These are phyloP conservation scores for Pulveroboletus ravenelii DNA, from an alignment of 768 basidiomycete genomes.

Conservation along the genomic window DNA sequence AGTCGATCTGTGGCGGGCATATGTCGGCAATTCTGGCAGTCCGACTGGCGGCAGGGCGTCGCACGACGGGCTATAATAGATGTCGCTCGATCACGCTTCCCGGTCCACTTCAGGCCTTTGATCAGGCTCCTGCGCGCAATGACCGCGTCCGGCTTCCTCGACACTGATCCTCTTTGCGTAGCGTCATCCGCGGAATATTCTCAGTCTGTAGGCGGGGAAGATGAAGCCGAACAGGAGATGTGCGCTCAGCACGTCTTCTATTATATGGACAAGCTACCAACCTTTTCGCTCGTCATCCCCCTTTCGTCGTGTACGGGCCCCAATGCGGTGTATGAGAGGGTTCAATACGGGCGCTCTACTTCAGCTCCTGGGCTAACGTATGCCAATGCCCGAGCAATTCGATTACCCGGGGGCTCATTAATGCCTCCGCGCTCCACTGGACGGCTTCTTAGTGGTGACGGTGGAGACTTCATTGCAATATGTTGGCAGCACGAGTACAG, in stretches of 20 bases:
- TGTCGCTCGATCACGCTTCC: slow-evolving; percentile 77
- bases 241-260: slow-evolving; percentile 71
- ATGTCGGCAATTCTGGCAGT: slow-evolving; percentile 78
- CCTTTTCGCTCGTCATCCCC: slow-evolving; percentile 73
- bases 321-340: slow-evolving; percentile 67
- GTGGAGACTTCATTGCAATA: slow-evolving; percentile 59
- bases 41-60: slow-evolving; percentile 63
- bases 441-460: slow-evolving; percentile 66
- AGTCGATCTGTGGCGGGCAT: slow-evolving; percentile 58
- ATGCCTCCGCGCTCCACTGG: slow-evolving; percentile 66
- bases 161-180: slow-evolving; percentile 63
- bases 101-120: slow-evolving; percentile 68
- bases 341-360: slow-evolving; percentile 51
- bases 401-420: slow-evolving; percentile 70
- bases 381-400: slow-evolving; percentile 59
- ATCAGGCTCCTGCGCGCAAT: slow-evolving; percentile 71
- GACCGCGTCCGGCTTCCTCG: slow-evolving; percentile 71
- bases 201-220: slow-evolving; percentile 35
- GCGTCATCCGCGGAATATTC: slow-evolving; percentile 39
- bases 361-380: slow-evolving; percentile 52
- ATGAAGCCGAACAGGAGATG: slow-evolving; percentile 46
- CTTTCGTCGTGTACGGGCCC: slow-evolving; percentile 56
- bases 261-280: slow-evolving; percentile 67
- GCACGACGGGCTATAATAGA: slow-evolving; percentile 79
- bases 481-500: slow-evolving; percentile 80